Evolutionary conservation across 2,329 filamentous ascomycete genomes (phyloP), one percentile per base, ranked within the genome.

Genomic region (Pleomassaria siparia): DNA sequence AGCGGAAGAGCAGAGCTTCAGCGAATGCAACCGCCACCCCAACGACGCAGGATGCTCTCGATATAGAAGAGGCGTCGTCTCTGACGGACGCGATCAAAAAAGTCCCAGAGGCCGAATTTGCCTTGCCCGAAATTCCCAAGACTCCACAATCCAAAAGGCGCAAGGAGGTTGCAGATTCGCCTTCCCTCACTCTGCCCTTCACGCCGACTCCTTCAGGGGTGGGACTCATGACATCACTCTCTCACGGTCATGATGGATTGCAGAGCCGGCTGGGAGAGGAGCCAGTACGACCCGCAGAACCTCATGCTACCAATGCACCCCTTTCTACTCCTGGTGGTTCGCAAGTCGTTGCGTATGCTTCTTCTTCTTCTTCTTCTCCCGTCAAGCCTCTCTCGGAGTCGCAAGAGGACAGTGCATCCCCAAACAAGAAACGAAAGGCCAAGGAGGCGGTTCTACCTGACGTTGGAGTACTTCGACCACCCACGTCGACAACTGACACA

Each of bases 321-420:
- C 75, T 91, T 9, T 71, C 88, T n/a, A 89, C 87, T 0, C 86
- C 87, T 2, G 80, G 85, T 62, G 85, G 86, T 2, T 87, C 84
- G 2, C 78, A 82, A 36, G 64, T 89, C 7, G 72, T 87, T 20
- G 76, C 79, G 10, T 69, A 69, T 56, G 54, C 73, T 60, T 64
- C 68, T 8, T 71, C 69, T 5, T 67, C 67, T 56, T 54, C 73
- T 60, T 64, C 68, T 8, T 71, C 69, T 5, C 67, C 67, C 15
- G 52, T 62, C n/a, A 58, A 63, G 56, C 69, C 51, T 56, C 75
- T 51, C 53, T 74, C 59, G 72, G 75, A 29, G 72, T 74, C 20
- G 73, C 75, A 46, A 73, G 77, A 51, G 7, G 41, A 44, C 30
- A 46, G 56, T 36, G 26, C 51, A 9, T 61, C 62, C 2, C 41